phyloP scores from a whole-genome alignment of 2,329 filamentous ascomycete species.

The Colletotrichum liaoningense region DNA sequence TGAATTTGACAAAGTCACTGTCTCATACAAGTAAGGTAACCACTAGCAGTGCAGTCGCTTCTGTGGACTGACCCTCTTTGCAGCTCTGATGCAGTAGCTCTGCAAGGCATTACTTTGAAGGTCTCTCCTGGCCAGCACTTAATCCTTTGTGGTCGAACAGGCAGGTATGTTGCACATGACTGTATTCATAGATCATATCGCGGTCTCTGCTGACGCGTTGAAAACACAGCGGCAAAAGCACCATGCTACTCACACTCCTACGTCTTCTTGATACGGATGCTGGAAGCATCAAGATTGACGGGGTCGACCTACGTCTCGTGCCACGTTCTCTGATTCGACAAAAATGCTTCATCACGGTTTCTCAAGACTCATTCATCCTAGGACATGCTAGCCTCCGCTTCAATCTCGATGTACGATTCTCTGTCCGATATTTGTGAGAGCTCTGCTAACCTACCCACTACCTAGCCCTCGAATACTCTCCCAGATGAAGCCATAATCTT shows the following conservation, averaged over 20 bases:
- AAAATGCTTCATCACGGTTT: constrained; percentile 15
- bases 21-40: constrained; percentile 41
- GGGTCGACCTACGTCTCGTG: constrained; percentile 6
- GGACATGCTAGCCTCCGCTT: constrained; percentile 22
- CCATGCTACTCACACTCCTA: constrained; percentile 1
- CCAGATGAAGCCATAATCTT: background rate
- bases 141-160: constrained; percentile 17
- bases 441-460: background rate
- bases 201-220: background rate
- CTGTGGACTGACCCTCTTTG: background rate
- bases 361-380: constrained; percentile 6
- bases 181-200: background rate
- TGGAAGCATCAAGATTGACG: constrained; percentile 8
- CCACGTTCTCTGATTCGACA: constrained; percentile 9
- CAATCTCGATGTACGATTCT: constrained; percentile 14
- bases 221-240: constrained; percentile 18
- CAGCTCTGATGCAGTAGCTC: background rate
- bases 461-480: background rate
- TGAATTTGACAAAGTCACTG: constrained; percentile 46
- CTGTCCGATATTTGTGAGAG: background rate
- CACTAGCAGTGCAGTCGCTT: fast-evolving
- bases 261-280: constrained; percentile 1
- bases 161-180: constrained; percentile 5
- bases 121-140: constrained; percentile 14
- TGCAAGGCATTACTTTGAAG: background rate